Base-by-base conservation (phyloP, 495 filamentous ascomycete species). In the Aspergillus conjunctus region DNA sequence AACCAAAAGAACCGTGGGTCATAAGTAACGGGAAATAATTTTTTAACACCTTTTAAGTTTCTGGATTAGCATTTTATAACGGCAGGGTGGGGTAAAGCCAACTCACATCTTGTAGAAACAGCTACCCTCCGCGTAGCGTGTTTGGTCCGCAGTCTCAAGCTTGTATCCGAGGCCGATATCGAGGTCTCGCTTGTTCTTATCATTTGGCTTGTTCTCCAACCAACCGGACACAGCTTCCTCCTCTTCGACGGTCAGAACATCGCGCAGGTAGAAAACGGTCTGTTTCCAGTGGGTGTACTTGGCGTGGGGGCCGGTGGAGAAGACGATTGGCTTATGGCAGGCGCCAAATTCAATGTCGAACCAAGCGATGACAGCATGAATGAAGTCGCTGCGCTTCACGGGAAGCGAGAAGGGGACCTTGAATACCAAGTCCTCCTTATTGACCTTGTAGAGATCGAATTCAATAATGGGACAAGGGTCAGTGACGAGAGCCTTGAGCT, bases 281-380 rank as follows among this genome's bases (percentile, higher is more conserved):
- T 95, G 91, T 77, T 95, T 95, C 91, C 91, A 95, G 82, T 95
- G 91, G 14, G 91, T 95, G 71, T 93, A 93, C 79, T 91, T 92
- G 64, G 91, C 89, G 68, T 95, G 91, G 18, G 91, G 91, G 12
- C 91, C 91, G 33, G 91, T 95, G 39, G 88, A 92, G 77, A 95
- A 95, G 62, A 79, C 78, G 69, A 93, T 86, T 10, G 88, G 87
- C 79, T 92, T 91, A 76, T 93, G 92, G 81, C 93, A 97, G 32
- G 92, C 91, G 37, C 90, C 91, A 77, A 98, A 98, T 62, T 96
- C 93, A 65, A 97, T 98, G 72, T 98, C 94, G 79, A 98, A 98
- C 91, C 95, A 98, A 33, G 96, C 88, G 51, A 98, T 95, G 39
- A 98, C 81, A 21, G 92, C 94, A 72, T 98, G 95, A 60, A 98